Evolutionary conservation across 2,329 filamentous ascomycete species (phyloP).

Genomic region (Coleophoma cylindrospora): DNA sequence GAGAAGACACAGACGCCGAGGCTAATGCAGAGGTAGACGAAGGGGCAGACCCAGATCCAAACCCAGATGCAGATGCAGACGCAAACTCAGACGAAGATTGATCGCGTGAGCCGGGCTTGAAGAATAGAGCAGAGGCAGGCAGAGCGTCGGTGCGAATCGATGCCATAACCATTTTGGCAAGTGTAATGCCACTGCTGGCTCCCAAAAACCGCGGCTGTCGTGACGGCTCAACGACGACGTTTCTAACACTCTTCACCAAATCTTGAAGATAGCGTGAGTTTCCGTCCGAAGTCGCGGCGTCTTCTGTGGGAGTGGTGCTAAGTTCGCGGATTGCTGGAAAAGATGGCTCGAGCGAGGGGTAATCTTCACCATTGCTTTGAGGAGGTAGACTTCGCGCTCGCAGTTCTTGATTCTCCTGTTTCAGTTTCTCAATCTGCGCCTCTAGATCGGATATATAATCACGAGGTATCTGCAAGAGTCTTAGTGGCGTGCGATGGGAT

Average conservation of each 20-base stretch:
- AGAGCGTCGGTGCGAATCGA: constrained; percentile 11
- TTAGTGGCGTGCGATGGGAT: too few relatives aligned
- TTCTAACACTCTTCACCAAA: not conserved
- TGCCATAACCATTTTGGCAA: constrained; percentile 29
- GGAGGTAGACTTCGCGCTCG: constrained; percentile 1
- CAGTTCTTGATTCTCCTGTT: constrained; percentile 11
- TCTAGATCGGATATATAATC: constrained; percentile 20
- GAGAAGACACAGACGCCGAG: constrained; percentile 13
- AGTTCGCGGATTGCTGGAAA: not conserved
- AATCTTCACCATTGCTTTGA: not conserved
- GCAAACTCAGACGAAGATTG: not conserved
- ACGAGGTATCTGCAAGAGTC: constrained; percentile 11
- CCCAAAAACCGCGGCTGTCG: constrained; percentile 26
- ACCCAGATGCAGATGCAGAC: too few relatives aligned
- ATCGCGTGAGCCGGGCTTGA: too few relatives aligned
- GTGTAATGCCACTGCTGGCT: constrained; percentile 26
- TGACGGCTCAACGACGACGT: constrained; percentile 16
- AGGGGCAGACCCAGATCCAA: too few relatives aligned
- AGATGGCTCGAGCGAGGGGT: not conserved
- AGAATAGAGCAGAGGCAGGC: not conserved
- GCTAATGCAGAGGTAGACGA: too few relatives aligned
- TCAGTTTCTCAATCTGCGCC: constrained; percentile 11
- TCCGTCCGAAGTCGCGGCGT: too few relatives aligned
- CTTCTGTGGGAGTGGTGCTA: too few relatives aligned
- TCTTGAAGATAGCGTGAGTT: too few relatives aligned